Evolutionary conservation across 352 stramenopile species (phyloP).

Genomic region (Pythium utonaiense): DNA sequence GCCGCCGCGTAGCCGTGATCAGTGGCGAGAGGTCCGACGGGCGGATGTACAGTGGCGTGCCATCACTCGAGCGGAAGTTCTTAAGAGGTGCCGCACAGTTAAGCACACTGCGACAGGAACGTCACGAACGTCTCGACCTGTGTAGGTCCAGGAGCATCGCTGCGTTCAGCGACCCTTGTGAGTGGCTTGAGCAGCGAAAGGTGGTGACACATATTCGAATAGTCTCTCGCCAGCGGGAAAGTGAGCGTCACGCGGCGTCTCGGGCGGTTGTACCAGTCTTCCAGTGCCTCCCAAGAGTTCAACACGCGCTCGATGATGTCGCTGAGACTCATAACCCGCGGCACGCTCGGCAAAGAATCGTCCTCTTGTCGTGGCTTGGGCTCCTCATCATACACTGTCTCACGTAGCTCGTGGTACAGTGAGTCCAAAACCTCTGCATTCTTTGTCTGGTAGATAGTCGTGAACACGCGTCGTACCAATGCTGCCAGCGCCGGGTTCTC

Average conservation of each 20-base stretch:
- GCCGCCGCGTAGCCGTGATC: not conserved
- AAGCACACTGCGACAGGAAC: not conserved
- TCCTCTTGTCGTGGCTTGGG: not conserved
- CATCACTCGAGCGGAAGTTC: not conserved
- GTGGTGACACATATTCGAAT: not conserved
- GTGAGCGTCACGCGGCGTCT: not conserved
- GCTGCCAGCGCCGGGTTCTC: conserved; percentile 22
- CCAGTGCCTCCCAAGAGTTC: not conserved
- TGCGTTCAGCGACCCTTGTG: not conserved
- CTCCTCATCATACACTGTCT: not conserved
- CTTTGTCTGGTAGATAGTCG: conserved; percentile 19
- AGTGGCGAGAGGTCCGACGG: not conserved
- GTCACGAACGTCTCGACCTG: conserved; percentile 12
- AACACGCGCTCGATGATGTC: conserved; percentile 3
- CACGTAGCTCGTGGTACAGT: conserved; percentile 6
- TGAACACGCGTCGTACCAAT: conserved; percentile 13
- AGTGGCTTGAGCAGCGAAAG: conserved; percentile 10
- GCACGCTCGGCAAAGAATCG: not conserved
- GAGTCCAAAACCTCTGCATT: conserved; percentile 1
- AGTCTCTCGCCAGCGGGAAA: conserved; percentile 1
- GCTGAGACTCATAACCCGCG: conserved; percentile 2
- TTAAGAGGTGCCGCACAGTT: not conserved
- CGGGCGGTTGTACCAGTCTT: conserved; percentile 5
- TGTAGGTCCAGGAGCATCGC: not conserved
- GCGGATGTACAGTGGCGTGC: not conserved